These are phyloP conservation scores for Gynandropsis gynandra DNA, from an alignment of 345 rosid genomes.

Conservation along the genomic window DNA sequence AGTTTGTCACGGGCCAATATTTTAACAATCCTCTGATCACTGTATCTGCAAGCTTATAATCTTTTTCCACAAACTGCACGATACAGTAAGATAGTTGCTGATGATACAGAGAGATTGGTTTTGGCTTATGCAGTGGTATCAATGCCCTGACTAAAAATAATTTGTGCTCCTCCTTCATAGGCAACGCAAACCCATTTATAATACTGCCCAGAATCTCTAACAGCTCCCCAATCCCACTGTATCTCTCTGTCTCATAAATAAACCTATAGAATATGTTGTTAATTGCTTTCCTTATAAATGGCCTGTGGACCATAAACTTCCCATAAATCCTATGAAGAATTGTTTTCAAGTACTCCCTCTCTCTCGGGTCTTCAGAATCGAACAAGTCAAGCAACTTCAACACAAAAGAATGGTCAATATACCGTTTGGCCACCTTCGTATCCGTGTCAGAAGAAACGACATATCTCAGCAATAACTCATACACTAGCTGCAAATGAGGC, in stretches of 20 bases:
- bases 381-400: slow-evolving; percentile 82
- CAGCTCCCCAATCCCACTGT: slow-evolving; percentile 73
- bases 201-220: slow-evolving; percentile 93
- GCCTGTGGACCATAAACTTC: slow-evolving; percentile 87
- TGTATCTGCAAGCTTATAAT: slow-evolving; percentile 81
- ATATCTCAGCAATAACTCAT: slow-evolving; percentile 74
- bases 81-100: slow-evolving; percentile 91
- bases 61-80: slow-evolving; percentile 87
- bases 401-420: slow-evolving; percentile 78
- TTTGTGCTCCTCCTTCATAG: slow-evolving; percentile 95
- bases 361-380: slow-evolving; percentile 80
- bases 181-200: slow-evolving; percentile 86
- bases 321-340: slow-evolving; percentile 91
- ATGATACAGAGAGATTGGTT: slow-evolving; percentile 57
- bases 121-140: slow-evolving; percentile 91
- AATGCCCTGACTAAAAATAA: slow-evolving; percentile 75
- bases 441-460: slow-evolving; percentile 76
- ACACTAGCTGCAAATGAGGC: slow-evolving; percentile 90
- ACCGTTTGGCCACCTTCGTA: slow-evolving; percentile 79
- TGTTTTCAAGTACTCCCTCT: slow-evolving; percentile 83
- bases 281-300: slow-evolving; percentile 80
- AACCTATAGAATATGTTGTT: slow-evolving; percentile 81
- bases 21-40: slow-evolving; percentile 82
- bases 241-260: slow-evolving; percentile 87
- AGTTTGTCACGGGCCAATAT: slow-evolving; percentile 89